Evolutionary conservation across 768 basidiomycete genomes (phyloP), one percentile per base, ranked within the genome.

Genomic region (Gyrodon lividus): DNA sequence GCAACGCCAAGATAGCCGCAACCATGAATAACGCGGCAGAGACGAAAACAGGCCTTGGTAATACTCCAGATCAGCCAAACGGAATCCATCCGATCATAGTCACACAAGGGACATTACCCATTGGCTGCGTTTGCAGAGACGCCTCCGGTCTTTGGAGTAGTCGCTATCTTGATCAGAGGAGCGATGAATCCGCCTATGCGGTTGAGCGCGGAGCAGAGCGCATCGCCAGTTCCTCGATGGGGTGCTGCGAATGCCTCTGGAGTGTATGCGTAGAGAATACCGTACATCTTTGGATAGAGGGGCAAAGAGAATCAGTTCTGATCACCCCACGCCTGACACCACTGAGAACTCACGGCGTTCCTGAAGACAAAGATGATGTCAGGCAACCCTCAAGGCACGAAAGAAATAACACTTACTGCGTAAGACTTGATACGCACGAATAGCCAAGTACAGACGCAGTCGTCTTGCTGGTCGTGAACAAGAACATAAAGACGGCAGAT

Each of bases 231-330:
- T 3, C 81, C 81, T 31, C 81, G 74, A 55, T 80, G 78, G 3
- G 78, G 76, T 0, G 78, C 77, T 0, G 81, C 78, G 68, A 83
- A 83, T 17, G 79, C 77, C 59, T 83, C 81, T 1, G 81, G 81
- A 7, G 81, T 82, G 57, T 81, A 81, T 2, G 80, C 80, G 47
- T 76, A 83, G 13, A 81, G 67, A 9, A 80, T 72, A 9, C 77
- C 80, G 52, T 80, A 79, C 76, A 78, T 76, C 74, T 66, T 22
- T 47, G 9, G 3, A 26, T 30, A 20, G 13, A 44, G 14, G n/a
- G 12, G 44, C 40, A 55, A n/a, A 41, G n/a, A 14, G 16, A 4
- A 35, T 46, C 20, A 49, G 17, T 51, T 8, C 5, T 8, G n/a
- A 35, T 5, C 45, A 37, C 22, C 22, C 31, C n/a, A 23, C 16